Base-by-base conservation (phyloP, 2,329 filamentous ascomycete genomes). In the Trichoderma gracile region DNA sequence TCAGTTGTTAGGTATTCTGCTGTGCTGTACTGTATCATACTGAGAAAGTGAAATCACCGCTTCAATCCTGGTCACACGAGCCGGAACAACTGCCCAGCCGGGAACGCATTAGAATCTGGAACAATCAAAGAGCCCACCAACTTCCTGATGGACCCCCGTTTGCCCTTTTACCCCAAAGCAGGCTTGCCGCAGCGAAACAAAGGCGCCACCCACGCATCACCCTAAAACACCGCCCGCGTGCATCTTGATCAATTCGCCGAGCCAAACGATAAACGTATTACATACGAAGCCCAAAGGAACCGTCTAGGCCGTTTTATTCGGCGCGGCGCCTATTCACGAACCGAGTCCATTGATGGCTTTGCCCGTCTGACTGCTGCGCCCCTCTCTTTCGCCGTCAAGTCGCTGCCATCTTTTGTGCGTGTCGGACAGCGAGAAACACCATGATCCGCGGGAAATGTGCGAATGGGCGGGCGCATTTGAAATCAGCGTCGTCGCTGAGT, bases 291-390 rank as follows among this genome's bases (percentile, higher is more conserved):
- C 56, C 33, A 27, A 23, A 38, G 5, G 10, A 38, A 38, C 33
- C 10, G 33, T 12, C 33, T 38, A 47, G 40, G 33, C 10, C 49
- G n/a, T 19, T n/a, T 25, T 33, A 14, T 2, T 42, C 58, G 58
- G 58, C 58, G 40, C 58, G 49, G 58, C 58, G 40, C 49, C 40
- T 46, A 46, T 46, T 62, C 49, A 62, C 25, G 25, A 62, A 53
- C 58, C 58, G 58, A 54, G 38, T 6, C 14, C 58, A 19, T 23
- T 33, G 3, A 3, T 23, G n/a, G 7, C 3, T 9, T 8, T 23
- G 33, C 10, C 33, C 33, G 10, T 38, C 33, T 14, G 33, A 38
- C 33, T 38, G 33, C 33, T 38, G 33, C 33, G 33, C 33, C 33
- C 33, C 10, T 10, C 2, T 4, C 5, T n/a, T n/a, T n/a, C n/a